Base-by-base conservation (phyloP, 2,329 filamentous ascomycete genomes). In the Pyricularia sp. region DNA sequence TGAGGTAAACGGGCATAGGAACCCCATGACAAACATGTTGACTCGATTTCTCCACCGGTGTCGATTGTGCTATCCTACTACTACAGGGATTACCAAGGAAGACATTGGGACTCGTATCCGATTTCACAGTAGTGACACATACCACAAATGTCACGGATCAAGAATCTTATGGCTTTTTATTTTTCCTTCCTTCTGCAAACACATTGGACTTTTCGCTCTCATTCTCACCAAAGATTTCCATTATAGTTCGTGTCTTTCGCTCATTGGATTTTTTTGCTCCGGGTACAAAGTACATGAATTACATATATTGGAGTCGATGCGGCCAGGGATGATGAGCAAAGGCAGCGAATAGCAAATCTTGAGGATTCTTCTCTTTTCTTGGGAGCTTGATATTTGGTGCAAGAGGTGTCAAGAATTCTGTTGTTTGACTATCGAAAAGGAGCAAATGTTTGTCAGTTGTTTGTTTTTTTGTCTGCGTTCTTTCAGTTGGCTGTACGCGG, bases 1-100 rank as follows among this genome's bases (percentile, higher is more conserved):
- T 90, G 61, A 78, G 77, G 69, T 78, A 76, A 75, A 71, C 72
- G 68, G 14, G 12, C 42, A n/a, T n/a, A 5, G 42, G 11, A 28
- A 23, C 14, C 26, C 6, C 59, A 26, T 26, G 10, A 6, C 20
- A 30, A 12, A 28, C 25, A 26, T 28, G 23, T 63, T 63, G 12
- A 25, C 23, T 26, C 23, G 58, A 26, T 5, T 26, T 14, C 26
- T 11, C 59, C 20, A 4, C 25, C 11, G 59, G 25, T 30, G 23
- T 28, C 10, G 0, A 12, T 28, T 17, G 10, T 63, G 23, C 36
- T 12, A 9, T 50, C 26, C 23, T 26, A 17, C 10, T 17, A 25
- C 59, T 7, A 63, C 25, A 6, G 30, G 23, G 25, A 63, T 28
- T 63, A 11, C 25, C 12, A 26, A 30, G n/a, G 12, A 36, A 36